Percentiles rank a stretch among this genome's conserved stretches.
These are phyloP conservation scores for Linum lewisii DNA, from an alignment of 345 rosid genomes.

Conservation along the genomic window DNA sequence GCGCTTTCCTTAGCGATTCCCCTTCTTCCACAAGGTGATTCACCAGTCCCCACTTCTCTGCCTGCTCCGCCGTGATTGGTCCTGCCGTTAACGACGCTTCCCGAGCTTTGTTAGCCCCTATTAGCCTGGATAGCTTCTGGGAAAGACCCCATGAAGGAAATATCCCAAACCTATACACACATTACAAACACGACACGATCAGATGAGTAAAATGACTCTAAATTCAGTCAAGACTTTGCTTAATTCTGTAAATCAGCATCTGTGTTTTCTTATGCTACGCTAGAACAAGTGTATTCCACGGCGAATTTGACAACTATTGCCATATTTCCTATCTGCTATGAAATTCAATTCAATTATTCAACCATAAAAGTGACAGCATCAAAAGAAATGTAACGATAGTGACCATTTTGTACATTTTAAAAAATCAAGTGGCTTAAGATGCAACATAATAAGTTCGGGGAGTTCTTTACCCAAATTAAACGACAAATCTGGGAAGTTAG, in stretches of 20 bases:
- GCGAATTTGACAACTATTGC: too few relatives aligned
- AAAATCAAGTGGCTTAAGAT: too few relatives aligned
- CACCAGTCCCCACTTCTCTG: constrained; percentile 75
- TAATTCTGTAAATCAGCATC: too few relatives aligned
- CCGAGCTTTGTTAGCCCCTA: constrained; percentile 73
- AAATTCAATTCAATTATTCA: too few relatives aligned
- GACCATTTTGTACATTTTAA: too few relatives aligned
- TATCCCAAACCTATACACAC: constrained; percentile 62
- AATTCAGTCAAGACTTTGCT: too few relatives aligned
- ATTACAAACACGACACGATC: background rate
- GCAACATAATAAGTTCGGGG: too few relatives aligned
- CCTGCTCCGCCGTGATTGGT: constrained; percentile 74
- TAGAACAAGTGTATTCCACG: too few relatives aligned
- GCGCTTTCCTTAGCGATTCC: constrained; percentile 53
- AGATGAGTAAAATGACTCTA: background rate
- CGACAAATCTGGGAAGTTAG: background rate
- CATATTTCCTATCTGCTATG: too few relatives aligned
- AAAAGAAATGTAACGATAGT: too few relatives aligned
- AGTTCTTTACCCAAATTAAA: background rate
- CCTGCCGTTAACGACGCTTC: constrained; percentile 59
- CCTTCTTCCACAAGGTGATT: constrained; percentile 72
- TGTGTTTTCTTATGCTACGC: too few relatives aligned
- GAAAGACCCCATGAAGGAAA: constrained; percentile 98
- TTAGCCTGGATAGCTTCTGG: constrained; percentile 73
- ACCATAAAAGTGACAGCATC: too few relatives aligned